phyloP scores from a whole-genome alignment of 2,329 filamentous ascomycete genomes.

The Cladophialophora chaetospira region DNA sequence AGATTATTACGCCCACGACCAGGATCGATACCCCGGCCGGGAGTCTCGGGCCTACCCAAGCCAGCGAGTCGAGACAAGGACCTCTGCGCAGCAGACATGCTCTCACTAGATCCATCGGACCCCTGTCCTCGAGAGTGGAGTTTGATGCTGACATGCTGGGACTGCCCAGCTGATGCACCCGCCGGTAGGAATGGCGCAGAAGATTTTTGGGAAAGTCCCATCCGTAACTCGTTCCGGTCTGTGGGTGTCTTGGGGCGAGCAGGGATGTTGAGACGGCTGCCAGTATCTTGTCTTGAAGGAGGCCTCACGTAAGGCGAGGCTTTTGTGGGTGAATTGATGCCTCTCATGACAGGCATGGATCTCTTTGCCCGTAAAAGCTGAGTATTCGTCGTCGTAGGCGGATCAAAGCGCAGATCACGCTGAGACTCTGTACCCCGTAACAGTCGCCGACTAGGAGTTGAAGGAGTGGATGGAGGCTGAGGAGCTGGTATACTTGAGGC shows the following conservation, averaged over 20 bases:
- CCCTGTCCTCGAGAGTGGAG: slow-evolving; percentile 75
- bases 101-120: slow-evolving; percentile 68
- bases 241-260: slow-evolving; percentile 67
- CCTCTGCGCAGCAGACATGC: slow-evolving; percentile 44
- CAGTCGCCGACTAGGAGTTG: slow-evolving; percentile 64
- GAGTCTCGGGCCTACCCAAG: slow-evolving; percentile 50
- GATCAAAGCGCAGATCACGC: slow-evolving; percentile 45
- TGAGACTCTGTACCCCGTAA: slow-evolving; percentile 48
- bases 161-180: slow-evolving; percentile 70
- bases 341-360: slow-evolving; percentile 61
- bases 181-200: slow-evolving; percentile 77
- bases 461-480: slow-evolving; percentile 59
- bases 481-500: slow-evolving; percentile 61
- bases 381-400: slow-evolving; percentile 52
- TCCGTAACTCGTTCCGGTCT: slow-evolving; percentile 55
- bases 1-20: slow-evolving; percentile 48
- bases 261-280: slow-evolving; percentile 37
- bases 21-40: slow-evolving; percentile 44
- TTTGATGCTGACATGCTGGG: slow-evolving; percentile 76
- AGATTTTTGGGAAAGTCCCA: slow-evolving; percentile 55
- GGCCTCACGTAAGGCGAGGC: slow-evolving; percentile 40
- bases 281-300: slow-evolving; percentile 43
- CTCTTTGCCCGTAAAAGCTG: slow-evolving; percentile 62
- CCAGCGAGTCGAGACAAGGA: slow-evolving; percentile 45
- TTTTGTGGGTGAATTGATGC: slow-evolving; percentile 40